Conservation (phyloP, 352 stramenopile species). For the Elongisporangium senticosum region DNA sequence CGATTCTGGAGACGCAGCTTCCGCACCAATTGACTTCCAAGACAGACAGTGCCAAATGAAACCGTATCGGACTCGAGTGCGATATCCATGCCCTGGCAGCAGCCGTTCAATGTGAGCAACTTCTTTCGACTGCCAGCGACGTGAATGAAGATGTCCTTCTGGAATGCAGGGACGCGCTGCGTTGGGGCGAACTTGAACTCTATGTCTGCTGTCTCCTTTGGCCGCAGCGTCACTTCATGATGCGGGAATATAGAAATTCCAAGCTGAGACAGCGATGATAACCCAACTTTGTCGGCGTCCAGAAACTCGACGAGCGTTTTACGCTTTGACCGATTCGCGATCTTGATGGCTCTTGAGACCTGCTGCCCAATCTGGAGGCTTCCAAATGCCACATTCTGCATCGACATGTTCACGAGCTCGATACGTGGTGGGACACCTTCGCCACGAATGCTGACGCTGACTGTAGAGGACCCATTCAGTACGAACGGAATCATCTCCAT, state of each 20-base stretch:
- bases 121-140: constrained; percentile 68
- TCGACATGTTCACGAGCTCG: constrained; percentile 84
- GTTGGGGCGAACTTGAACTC: constrained; percentile 71
- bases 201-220: constrained; percentile 75
- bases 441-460: constrained; percentile 68
- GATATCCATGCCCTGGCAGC: constrained; percentile 90
- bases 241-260: constrained; percentile 67
- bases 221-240: constrained; percentile 53
- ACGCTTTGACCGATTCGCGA: constrained; percentile 85
- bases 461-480: constrained; percentile 83
- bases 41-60: constrained; percentile 87
- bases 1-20: constrained; percentile 88
- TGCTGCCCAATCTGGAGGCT: constrained; percentile 81
- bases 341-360: constrained; percentile 54
- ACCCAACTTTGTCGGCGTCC: constrained; percentile 16
- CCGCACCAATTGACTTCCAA: constrained; percentile 78
- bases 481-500: constrained; percentile 87
- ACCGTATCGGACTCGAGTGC: constrained; percentile 85
- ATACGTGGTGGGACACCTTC: constrained; percentile 76
- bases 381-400: constrained; percentile 80
- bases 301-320: constrained; percentile 63
- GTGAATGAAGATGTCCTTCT: constrained; percentile 55
- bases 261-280: constrained; percentile 28
- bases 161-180: constrained; percentile 54
- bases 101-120: constrained; percentile 76